Evolutionary conservation across 345 rosid species (phyloP).

Genomic region (Euphorbia pulcherrima): DNA sequence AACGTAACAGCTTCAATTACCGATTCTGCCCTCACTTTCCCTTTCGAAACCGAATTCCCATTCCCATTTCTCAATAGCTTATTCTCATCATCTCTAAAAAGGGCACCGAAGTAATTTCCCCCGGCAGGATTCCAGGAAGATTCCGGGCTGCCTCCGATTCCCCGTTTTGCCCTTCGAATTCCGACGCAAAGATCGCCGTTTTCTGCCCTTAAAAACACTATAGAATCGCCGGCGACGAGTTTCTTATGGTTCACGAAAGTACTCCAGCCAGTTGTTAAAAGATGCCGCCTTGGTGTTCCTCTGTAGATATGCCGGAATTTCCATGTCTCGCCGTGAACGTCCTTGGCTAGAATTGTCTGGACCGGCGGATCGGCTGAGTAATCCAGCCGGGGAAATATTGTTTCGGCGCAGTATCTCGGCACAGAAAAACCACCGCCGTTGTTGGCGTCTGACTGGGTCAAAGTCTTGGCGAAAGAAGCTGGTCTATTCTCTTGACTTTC

Average conservation of each 20-base stretch:
- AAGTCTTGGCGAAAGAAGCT: slow-evolving; percentile 85
- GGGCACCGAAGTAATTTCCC: slow-evolving; percentile 49
- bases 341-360: slow-evolving; percentile 87
- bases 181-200: slow-evolving; percentile 94
- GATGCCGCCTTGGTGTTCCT: slow-evolving; percentile 93
- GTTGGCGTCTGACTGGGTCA: slow-evolving; percentile 96
- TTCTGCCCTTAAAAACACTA: slow-evolving; percentile 79
- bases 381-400: slow-evolving; percentile 82
- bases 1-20: slow-evolving; percentile 23
- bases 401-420: slow-evolving; percentile 94
- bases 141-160: slow-evolving; percentile 45
- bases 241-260: slow-evolving; percentile 95
- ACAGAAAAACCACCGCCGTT: slow-evolving; percentile 99
- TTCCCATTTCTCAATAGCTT: slow-evolving; percentile 33
- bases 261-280: slow-evolving; percentile 97
- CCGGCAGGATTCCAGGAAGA: slow-evolving; percentile 37
- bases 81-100: slow-evolving; percentile 54
- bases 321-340: slow-evolving; percentile 91
- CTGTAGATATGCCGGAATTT: slow-evolving; percentile 92
- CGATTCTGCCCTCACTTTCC: slow-evolving; percentile 20
- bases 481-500: slow-evolving; percentile 38
- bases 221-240: slow-evolving; percentile 93
- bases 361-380: slow-evolving; percentile 90
- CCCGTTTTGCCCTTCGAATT: slow-evolving; percentile 72
- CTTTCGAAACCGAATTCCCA: slow-evolving; percentile 29